Base-by-base conservation (phyloP, 495 filamentous ascomycete genomes). In the Xylaria palmicola region DNA sequence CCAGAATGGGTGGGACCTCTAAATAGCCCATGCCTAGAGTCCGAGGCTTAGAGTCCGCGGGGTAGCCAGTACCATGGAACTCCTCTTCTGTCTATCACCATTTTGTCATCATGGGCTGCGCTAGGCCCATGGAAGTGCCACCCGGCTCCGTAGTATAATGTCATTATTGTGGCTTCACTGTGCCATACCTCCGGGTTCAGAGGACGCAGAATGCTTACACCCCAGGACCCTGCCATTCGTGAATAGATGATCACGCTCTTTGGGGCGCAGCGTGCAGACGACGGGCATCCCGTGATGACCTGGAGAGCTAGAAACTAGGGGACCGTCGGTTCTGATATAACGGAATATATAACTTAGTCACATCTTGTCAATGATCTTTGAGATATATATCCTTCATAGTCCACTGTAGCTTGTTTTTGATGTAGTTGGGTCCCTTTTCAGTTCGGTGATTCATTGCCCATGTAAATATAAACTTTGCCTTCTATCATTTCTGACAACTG, bases 391-490 rank as follows among this genome's bases (percentile, higher is more conserved):
- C 17, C 5, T 44, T 32, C 51, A 24, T 54, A 41, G 36, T 19
- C 39, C 3, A 17, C 53, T 26, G 20, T 44, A 37, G 32, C 37
- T 32, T 39, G 19, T 44, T 44, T 54, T 40, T 24, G 53, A 48
- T 12, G 10, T 44, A 24, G 39, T 48, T 20, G 29, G 19, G 37
- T 47, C 30, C 41, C 26, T 48, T 47, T 26, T 4, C 40, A 36
- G 24, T 36, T 57, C 27, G 48, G 47, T 37, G 36, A 10, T 45
- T 48, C 17, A 57, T 27, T 37, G 10, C 19, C 30, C 44, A 39
- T 59, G 34, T 48, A 47, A 48, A n/a, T 59, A 48, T 29, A 59
- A 59, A 24, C 44, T 15, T 13, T 59, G 15, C 56, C 43, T 49
- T 49, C 43, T 22, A 39, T 15, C 29, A 37, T 20, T 47, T 20